Percentiles rank a stretch among this genome's conserved stretches.
Conservation (phyloP, 176 grass and related monocot species). For the Oryza meridionalis region DNA sequence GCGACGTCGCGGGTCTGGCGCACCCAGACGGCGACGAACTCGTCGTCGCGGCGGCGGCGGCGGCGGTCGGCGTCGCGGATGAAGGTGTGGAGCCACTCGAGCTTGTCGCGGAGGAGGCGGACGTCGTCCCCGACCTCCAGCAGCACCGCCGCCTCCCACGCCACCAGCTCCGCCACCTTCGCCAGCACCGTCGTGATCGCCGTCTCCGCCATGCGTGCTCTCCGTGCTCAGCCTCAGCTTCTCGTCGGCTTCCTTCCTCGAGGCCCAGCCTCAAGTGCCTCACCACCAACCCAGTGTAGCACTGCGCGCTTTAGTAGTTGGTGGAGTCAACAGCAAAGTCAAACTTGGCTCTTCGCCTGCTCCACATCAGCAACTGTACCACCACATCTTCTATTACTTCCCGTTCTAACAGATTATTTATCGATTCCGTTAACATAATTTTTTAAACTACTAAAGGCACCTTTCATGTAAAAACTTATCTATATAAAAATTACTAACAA, state of each 20-base stretch:
- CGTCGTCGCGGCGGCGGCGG: conserved; percentile 52
- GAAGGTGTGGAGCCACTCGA: conserved; percentile 77
- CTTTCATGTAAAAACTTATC: too few species aligned
- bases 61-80: conserved; percentile 60
- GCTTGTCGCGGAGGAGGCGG: conserved; percentile 61
- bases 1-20: conserved; percentile 68
- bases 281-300: too few species aligned
- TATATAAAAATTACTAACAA: too few species aligned
- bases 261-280: too few species aligned
- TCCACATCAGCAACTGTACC: too few species aligned
- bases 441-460: too few species aligned
- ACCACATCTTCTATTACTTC: too few species aligned
- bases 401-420: too few species aligned
- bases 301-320: neutral
- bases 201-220: conserved; percentile 50
- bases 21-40: conserved; percentile 65
- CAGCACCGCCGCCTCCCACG: conserved; percentile 51
- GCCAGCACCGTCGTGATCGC: conserved; percentile 62
- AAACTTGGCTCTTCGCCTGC: neutral
- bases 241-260: too few species aligned
- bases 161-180: conserved; percentile 58
- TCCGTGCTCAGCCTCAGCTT: too few species aligned
- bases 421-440: too few species aligned
- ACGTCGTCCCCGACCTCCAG: conserved; percentile 55
- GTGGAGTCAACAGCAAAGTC: neutral